These are phyloP conservation scores for Blastocystis sp. DNA, from an alignment of 352 stramenopile species.

Conservation along the genomic window DNA sequence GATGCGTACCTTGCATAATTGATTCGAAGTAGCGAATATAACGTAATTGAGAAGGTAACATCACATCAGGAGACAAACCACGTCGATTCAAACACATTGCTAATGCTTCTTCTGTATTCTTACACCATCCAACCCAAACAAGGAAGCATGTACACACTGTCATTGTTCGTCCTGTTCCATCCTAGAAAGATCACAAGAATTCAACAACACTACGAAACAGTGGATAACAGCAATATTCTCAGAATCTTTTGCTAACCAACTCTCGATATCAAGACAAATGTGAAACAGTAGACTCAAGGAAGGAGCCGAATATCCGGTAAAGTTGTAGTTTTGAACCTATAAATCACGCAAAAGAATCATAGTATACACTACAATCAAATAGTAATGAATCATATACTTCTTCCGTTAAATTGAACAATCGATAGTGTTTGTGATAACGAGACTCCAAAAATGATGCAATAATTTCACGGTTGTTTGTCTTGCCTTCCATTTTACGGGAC, in stretches of 20 bases:
- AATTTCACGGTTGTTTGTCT: constrained; percentile 17
- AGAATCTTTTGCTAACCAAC: background rate
- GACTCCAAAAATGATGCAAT: constrained; percentile 34
- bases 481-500: background rate
- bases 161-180: constrained; percentile 35
- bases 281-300: constrained; percentile 6
- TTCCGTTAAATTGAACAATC: constrained; percentile 38
- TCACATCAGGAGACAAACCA: background rate
- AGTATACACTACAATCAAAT: background rate
- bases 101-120: background rate
- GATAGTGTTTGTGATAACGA: constrained; percentile 6
- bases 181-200: background rate
- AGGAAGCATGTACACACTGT: constrained; percentile 13
- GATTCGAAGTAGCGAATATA: constrained; percentile 25
- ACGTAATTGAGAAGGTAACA: constrained; percentile 50
- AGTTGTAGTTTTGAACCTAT: constrained; percentile 29
- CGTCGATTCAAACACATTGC: background rate
- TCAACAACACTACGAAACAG: background rate
- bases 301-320: constrained; percentile 34
- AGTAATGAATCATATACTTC: constrained; percentile 19
- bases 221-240: constrained; percentile 31
- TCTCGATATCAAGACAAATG: constrained; percentile 37
- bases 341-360: background rate
- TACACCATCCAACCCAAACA: constrained; percentile 14
- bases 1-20: background rate